Base-by-base conservation (phyloP, 805 yeast species). In the Brettanomyces sp. region DNA sequence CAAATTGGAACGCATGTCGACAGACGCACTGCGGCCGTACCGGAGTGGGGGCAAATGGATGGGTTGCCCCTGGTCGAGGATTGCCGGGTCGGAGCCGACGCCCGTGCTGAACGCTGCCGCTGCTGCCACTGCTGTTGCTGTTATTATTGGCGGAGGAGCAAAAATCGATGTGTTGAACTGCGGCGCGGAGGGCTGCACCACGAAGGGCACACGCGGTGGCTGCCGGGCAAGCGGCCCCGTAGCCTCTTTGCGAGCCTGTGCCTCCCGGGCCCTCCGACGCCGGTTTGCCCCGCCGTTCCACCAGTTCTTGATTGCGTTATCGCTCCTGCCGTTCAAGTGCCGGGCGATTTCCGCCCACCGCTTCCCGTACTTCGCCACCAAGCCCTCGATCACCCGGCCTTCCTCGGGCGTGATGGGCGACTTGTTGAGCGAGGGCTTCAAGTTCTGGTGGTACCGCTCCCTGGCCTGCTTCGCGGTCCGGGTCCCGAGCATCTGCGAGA, bases 261-360 rank as follows among this genome's bases (percentile, higher is more conserved):
- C 47, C 42, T 57, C 43, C 7, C 37, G 37, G 49, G 73, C 72
- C 52, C 88, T 68, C 56, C 93, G 74, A 49, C 95, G 69, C 49
- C 95, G 72, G 60, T 85, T 87, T 12, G 95, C 91, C 7, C 95
- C 95, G 4, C 96, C 95, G 59, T 87, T 87, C 96, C 96, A 88
- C 96, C 96, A 89, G 65, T 89, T 89, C 60, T 87, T 87, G 56
- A 87, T 86, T 21, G 95, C 89, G 62, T 87, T 88, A 63, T 88
- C 96, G n/a, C 84, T 75, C 45, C 96, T 70, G 2, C 96, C 95
- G 50, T 85, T 82, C 47, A 88, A 67, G 63, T 87, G 95, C 44
- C 95, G 74, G 14, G 95, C 87, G 41, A 88, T 89, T 58, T 86
- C 95, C 0, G 96, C 96, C 96, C 96, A 88, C 55, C 85, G 75